Evolutionary conservation across 2,329 filamentous ascomycete genomes (phyloP).

Genomic region (Monilinia fructigena): DNA sequence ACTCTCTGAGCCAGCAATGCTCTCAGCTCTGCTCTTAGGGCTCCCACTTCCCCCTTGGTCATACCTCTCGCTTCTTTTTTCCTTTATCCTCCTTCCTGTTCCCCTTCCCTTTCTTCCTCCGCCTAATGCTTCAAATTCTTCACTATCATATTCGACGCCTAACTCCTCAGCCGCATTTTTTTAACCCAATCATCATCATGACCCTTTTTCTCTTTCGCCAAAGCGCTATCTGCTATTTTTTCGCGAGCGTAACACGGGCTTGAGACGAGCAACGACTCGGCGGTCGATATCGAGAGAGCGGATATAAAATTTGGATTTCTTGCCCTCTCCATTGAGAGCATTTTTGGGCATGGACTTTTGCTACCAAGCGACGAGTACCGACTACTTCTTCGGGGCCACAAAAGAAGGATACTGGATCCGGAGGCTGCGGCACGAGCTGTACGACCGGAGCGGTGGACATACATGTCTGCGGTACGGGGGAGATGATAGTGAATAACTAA

Average conservation of each 20-base stretch:
- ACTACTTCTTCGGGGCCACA: constrained; percentile 89
- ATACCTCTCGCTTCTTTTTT: constrained; percentile 67
- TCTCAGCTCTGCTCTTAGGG: constrained; percentile 69
- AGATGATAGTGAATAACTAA: constrained; percentile 94
- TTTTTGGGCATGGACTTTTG: constrained; percentile 75
- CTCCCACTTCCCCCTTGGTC: constrained; percentile 71
- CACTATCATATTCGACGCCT: constrained; percentile 89
- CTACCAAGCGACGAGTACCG: constrained; percentile 77
- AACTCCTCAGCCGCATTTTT: constrained; percentile 83
- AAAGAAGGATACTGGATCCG: constrained; percentile 79
- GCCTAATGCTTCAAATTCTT: constrained; percentile 68
- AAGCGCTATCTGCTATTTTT: constrained; percentile 76
- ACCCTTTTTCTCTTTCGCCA: constrained; percentile 84
- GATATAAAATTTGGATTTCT: constrained; percentile 64
- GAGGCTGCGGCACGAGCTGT: constrained; percentile 79
- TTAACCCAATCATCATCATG: constrained; percentile 84
- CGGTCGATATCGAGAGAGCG: constrained; percentile 81
- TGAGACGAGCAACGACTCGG: constrained; percentile 71
- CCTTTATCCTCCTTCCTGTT: constrained; percentile 69
- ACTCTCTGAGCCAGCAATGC: constrained; percentile 69
- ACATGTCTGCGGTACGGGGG: constrained; percentile 84
- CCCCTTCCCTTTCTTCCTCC: constrained; percentile 67
- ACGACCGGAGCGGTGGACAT: constrained; percentile 92
- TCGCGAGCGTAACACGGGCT: constrained; percentile 78
- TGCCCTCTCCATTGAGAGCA: constrained; percentile 42